Base-by-base conservation (phyloP, 257 asterid genomes). In the Nicotiana sylvestris region DNA sequence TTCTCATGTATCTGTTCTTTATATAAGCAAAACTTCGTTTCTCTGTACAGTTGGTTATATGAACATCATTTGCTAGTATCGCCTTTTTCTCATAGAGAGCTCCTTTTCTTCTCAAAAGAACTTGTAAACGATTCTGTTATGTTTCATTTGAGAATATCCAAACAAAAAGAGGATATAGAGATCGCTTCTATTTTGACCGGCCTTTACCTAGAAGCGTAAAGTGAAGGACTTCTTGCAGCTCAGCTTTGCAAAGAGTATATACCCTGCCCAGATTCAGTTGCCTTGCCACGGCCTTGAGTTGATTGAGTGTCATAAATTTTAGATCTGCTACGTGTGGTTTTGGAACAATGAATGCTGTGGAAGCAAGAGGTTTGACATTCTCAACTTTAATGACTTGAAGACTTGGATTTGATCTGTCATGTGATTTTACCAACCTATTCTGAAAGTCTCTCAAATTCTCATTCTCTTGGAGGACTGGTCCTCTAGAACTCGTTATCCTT, bases 251-350 rank as follows among this genome's bases (percentile, higher is more conserved):
- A 66, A 81, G 88, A 46, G 80, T 86, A 18, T 61, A 80, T 84
- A 83, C 82, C 21, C 86, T 46, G 30, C 6, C 87, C 82, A 87
- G 1, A 4, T 87, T 82, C 77, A 58, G 89, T 25, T 67, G 80
- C 87, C 77, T 90, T 27, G 93, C 90, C 56, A 89, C 82, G 65
- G 57, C 83, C 84, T 53, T 87, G 81, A 91, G 91, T 56, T 87
- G 57, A 10, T 2, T 74, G 80, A 69, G 10, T 25, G 82, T 43
- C 84, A 90, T 60, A 3, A 2, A 27, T 51, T 65, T n/a, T 51
- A 69, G 81, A 76, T 64, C 69, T 68, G 55, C 39, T 4, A 21
- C 74, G 56, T 39, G 10, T 32, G 6, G 17, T 2, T 74, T 2
- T 68, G 83, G 9, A 62, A n/a, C 53, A 21, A 6, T 39, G 49